Evolutionary conservation across 1,284 basidiomycete species (phyloP).

Genomic region (Rhodotorula sp.): DNA sequence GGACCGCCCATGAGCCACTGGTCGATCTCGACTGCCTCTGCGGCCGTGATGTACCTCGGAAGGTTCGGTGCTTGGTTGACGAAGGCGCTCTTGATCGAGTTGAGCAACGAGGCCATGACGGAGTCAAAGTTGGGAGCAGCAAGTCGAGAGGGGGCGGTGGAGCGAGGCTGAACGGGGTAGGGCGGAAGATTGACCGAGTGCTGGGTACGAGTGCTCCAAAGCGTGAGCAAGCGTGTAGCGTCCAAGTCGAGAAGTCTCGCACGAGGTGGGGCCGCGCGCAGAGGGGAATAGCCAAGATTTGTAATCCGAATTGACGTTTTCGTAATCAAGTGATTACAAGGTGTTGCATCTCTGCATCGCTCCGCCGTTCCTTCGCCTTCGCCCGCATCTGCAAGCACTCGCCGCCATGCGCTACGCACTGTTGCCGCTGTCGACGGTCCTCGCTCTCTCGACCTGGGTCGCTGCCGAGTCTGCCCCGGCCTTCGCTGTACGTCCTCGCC

Average conservation of each 20-base stretch:
- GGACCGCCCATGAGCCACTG: constrained; percentile 78
- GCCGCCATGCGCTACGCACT: constrained; percentile 28
- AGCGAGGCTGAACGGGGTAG: background rate
- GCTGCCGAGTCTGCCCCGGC: constrained; percentile 24
- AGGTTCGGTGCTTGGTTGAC: background rate
- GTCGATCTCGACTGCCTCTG: constrained; percentile 66
- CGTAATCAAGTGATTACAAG: too few species aligned
- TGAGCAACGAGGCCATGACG: constrained; percentile 5
- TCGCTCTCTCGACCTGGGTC: constrained; percentile 19
- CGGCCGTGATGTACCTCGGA: constrained; percentile 28
- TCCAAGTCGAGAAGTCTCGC: background rate
- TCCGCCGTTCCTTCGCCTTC: background rate
- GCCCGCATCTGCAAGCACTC: background rate
- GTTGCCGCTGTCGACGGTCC: constrained; percentile 15
- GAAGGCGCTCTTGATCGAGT: constrained; percentile 6
- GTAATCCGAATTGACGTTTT: too few species aligned
- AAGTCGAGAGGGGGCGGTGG: background rate
- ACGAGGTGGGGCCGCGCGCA: too few species aligned
- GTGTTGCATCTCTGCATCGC: too few species aligned
- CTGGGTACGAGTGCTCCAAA: background rate
- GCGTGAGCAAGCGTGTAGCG: background rate
- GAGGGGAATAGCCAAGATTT: too few species aligned
- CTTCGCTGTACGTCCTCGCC: constrained; percentile 21
- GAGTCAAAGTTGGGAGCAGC: too few species aligned
- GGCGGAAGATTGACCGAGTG: background rate